phyloP scores from a whole-genome alignment of 2,329 filamentous ascomycete genomes.

The Geosmithia morbida region DNA sequence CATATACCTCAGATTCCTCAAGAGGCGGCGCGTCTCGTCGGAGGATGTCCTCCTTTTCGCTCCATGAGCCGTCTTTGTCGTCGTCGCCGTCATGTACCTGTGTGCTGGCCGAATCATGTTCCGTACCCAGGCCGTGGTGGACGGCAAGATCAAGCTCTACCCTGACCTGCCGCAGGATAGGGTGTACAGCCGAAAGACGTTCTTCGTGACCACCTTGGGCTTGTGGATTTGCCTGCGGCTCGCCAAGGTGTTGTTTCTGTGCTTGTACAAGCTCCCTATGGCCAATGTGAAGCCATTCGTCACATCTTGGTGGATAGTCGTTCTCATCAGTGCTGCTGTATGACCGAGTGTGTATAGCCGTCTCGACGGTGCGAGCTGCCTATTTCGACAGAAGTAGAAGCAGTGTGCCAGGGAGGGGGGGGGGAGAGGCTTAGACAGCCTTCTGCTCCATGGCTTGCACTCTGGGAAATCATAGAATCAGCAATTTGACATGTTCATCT shows the following conservation, averaged over 20 bases:
- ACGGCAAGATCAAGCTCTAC: conserved; percentile 3
- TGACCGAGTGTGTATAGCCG: conserved; percentile 5
- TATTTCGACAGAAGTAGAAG: conserved; percentile 4
- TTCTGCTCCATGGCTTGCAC: conserved; percentile 4
- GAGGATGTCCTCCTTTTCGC: conserved; percentile 5
- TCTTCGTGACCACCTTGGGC: conserved; percentile 5
- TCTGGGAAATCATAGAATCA: conserved; percentile 5
- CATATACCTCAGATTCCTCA: conserved; percentile 3
- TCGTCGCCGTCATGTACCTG: conserved; percentile 4
- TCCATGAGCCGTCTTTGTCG: conserved; percentile 4
- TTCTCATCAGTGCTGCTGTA: conserved; percentile 4
- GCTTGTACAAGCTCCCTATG: conserved; percentile 5
- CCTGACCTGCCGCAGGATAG: conserved; percentile 1
- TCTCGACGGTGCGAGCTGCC: conserved; percentile 5
- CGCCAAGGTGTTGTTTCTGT: conserved; percentile 4
- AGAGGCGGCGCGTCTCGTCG: conserved; percentile 3
- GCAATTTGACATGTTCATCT: conserved; percentile 3
- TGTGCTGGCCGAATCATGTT: conserved; percentile 4
- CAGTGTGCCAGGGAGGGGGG: too few species aligned
- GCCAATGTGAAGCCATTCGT: conserved; percentile 2
- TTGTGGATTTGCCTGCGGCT: conserved; percentile 6
- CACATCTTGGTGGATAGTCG: conserved; percentile 5
- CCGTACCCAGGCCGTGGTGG: conserved; percentile 3
- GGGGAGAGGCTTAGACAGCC: conserved; percentile 2
- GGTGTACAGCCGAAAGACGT: conserved; percentile 3